A percentile compares a stretch with the other conserved stretches of the same genome.
Conservation (phyloP, 2,329 filamentous ascomycete genomes). For the Diaporthe sp. region DNA sequence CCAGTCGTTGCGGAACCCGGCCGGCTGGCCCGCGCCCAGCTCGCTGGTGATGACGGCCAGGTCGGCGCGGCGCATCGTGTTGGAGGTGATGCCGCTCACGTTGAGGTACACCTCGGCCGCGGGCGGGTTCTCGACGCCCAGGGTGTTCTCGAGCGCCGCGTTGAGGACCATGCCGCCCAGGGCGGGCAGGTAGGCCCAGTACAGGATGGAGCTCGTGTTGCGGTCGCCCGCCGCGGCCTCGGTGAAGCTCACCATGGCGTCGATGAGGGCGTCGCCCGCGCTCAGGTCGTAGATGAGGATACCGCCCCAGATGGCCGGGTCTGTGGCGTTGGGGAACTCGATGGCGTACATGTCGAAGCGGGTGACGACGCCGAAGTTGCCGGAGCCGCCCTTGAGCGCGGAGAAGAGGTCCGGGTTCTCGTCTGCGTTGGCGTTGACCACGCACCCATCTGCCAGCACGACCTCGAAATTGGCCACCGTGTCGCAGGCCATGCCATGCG, state of each 20-base stretch:
- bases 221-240: slow-evolving; percentile 41
- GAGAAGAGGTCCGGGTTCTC: slow-evolving; percentile 58
- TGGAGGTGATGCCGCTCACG: slow-evolving; percentile 44
- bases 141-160: slow-evolving; percentile 51
- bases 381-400: slow-evolving; percentile 59
- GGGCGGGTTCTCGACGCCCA: slow-evolving; percentile 49
- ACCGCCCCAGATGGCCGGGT: slow-evolving; percentile 37
- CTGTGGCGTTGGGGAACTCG: slow-evolving; percentile 28
- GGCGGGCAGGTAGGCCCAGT: slow-evolving; percentile 52
- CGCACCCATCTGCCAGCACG: slow-evolving; percentile 60
- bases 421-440: slow-evolving; percentile 57
- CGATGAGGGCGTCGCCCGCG: slow-evolving; percentile 28
- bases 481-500: slow-evolving; percentile 62
- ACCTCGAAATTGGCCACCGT: slow-evolving; percentile 61
- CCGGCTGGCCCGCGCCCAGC: slow-evolving; percentile 46
- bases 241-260: slow-evolving; percentile 37
- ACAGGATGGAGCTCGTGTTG: slow-evolving; percentile 43
- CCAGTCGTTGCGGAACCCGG: slow-evolving; percentile 41
- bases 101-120: slow-evolving; percentile 56
- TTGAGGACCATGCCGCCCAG: slow-evolving; percentile 51
- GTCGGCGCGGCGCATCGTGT: slow-evolving; percentile 41
- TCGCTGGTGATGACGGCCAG: slow-evolving; percentile 50
- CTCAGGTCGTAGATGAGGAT: slow-evolving; percentile 18
- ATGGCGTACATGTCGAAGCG: slow-evolving; percentile 47
- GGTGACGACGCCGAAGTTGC: slow-evolving; percentile 57